phyloP scores from a whole-genome alignment of 805 yeast genomes.

The Yarrowia yakushimensis region DNA sequence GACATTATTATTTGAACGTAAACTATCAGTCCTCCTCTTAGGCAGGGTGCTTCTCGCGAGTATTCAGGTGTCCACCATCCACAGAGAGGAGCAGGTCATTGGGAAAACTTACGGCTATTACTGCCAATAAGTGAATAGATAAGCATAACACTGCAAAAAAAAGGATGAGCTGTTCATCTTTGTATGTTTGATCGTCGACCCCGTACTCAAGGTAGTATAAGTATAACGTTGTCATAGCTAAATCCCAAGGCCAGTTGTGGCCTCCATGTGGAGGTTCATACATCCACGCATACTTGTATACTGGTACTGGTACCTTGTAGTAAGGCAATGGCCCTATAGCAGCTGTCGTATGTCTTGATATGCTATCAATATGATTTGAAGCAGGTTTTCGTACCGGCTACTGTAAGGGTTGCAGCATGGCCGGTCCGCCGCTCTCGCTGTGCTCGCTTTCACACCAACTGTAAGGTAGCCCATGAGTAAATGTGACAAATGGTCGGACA shows the following conservation, averaged over 20 bases:
- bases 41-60: conserved; percentile 10
- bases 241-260: no score
- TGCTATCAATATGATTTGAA: neutral
- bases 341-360: neutral
- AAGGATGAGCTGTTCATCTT: no score
- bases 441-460: neutral
- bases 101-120: no score
- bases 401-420: conserved; percentile 14
- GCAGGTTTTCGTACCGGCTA: neutral
- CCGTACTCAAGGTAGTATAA: no score
- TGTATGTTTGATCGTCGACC: no score
- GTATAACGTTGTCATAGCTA: no score
- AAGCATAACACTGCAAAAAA: no score
- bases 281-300: no score
- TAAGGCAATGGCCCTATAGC: neutral
- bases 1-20: neutral
- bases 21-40: neutral
- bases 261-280: no score
- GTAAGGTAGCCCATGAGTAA: neutral
- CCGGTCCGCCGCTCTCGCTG: neutral
- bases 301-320: no score
- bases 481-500: neutral
- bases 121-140: no score
- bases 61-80: conserved; percentile 14
- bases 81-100: no score